Evolutionary conservation across 2,329 filamentous ascomycete species (phyloP).

Genomic region (Ophiostoma montium): DNA sequence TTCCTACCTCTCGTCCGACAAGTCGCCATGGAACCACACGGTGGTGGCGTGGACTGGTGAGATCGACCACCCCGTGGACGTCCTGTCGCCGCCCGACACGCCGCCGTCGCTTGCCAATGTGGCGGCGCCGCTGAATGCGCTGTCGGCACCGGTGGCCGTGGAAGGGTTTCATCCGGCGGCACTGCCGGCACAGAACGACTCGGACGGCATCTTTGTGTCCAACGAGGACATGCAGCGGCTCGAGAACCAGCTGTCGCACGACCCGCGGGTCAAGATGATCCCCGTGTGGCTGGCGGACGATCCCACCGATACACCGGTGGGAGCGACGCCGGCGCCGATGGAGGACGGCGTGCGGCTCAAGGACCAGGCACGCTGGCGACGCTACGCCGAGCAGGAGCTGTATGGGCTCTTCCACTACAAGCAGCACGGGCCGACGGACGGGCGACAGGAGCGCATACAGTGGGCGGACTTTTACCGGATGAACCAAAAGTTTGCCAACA

Average conservation of each 20-base stretch:
- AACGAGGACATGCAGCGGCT: slow-evolving; percentile 56
- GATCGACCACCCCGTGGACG: slow-evolving; percentile 41
- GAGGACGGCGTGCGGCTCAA: slow-evolving; percentile 59
- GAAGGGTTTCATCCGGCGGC: slow-evolving; percentile 49
- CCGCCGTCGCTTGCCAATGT: slow-evolving; percentile 36
- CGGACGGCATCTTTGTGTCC: slow-evolving; percentile 56
- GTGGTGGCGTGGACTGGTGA: slow-evolving; percentile 94
- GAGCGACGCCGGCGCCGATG: slow-evolving; percentile 49
- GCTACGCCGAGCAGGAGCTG: slow-evolving; percentile 81
- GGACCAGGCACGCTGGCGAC: slow-evolving; percentile 75
- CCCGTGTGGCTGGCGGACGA: slow-evolving; percentile 86
- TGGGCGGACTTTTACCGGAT: slow-evolving; percentile 91
- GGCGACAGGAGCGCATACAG: slow-evolving; percentile 62
- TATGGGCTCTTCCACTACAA: slow-evolving; percentile 96
- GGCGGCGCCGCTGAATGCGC: slow-evolving; percentile 47
- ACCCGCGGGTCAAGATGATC: slow-evolving; percentile 62
- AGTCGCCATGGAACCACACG: slow-evolving; percentile 79
- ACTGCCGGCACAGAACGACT: slow-evolving; percentile 36
- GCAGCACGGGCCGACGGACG: slow-evolving; percentile 79
- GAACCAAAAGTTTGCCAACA: slow-evolving; percentile 84
- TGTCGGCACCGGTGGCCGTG: slow-evolving; percentile 66
- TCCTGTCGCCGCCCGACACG: slow-evolving; percentile 31
- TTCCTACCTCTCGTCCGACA: slow-evolving; percentile 69
- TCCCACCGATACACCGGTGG: slow-evolving; percentile 43
- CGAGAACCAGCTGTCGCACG: slow-evolving; percentile 58